phyloP scores from a whole-genome alignment of 441 rosid genomes.

The Pelargonium fulgidum region DNA sequence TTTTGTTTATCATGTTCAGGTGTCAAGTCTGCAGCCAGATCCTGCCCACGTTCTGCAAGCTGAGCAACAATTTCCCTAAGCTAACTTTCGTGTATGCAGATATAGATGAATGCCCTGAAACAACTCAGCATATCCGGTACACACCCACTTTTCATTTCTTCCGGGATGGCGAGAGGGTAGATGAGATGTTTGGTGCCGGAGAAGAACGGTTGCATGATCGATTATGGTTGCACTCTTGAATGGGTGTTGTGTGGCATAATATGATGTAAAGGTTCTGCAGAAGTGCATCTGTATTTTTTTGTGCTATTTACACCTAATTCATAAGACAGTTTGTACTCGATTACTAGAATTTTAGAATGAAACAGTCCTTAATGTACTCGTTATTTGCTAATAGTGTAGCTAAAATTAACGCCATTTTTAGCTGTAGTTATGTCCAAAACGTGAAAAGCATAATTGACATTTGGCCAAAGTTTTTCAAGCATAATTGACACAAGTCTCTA shows the following conservation, averaged over 20 bases:
- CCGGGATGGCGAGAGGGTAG: slow-evolving; percentile 78
- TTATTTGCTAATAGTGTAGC: no score
- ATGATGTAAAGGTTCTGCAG: no score
- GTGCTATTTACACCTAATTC: no score
- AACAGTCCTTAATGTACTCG: no score
- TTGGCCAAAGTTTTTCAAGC: no score
- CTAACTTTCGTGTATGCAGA: slow-evolving; percentile 75
- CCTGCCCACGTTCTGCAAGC: slow-evolving; percentile 60
- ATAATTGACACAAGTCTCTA: no score
- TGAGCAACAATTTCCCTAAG: slow-evolving; percentile 60
- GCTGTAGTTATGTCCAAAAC: no score
- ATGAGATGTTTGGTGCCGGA: slow-evolving; percentile 92
- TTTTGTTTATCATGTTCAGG: slow-evolving; percentile 38
- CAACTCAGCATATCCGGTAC: slow-evolving; percentile 76
- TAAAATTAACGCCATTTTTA: no score
- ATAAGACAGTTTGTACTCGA: no score
- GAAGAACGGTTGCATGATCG: slow-evolving; percentile 89
- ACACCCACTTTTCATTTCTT: slow-evolving; percentile 89
- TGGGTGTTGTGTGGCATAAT: neutral
- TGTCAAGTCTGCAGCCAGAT: slow-evolving; percentile 81
- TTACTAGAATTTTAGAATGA: no score
- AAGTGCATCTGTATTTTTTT: neutral
- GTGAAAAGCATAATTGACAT: no score
- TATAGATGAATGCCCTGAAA: slow-evolving; percentile 90
- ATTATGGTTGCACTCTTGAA: slow-evolving; percentile 88